Conservation (phyloP, 2,329 filamentous ascomycete species). For the Aspergillus chevalieri region DNA sequence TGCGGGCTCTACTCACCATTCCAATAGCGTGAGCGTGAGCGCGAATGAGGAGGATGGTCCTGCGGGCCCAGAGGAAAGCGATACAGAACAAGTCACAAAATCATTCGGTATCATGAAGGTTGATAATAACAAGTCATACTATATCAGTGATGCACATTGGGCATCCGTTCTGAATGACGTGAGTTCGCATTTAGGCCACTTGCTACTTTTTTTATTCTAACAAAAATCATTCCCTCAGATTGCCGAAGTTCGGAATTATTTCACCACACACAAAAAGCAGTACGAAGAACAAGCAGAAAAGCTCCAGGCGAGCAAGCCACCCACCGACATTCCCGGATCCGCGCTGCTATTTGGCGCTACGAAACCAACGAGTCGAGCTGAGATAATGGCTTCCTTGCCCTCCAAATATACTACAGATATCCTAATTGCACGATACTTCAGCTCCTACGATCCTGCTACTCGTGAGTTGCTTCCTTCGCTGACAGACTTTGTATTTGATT, state of each 20-base stretch:
- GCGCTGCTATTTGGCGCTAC: constrained; percentile 72
- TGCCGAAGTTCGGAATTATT: constrained; percentile 89
- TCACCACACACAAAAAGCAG: constrained; percentile 78
- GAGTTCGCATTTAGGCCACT: constrained; percentile 17
- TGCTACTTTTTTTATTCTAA: constrained; percentile 4
- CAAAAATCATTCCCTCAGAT: constrained; percentile 47
- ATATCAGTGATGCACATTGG: constrained; percentile 80
- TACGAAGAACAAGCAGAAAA: constrained; percentile 74
- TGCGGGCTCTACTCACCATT: constrained; percentile 32
- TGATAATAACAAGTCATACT: constrained; percentile 70
- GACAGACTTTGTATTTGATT: neutral
- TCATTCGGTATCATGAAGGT: constrained; percentile 80
- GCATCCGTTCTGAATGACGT: constrained; percentile 68
- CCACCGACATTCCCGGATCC: constrained; percentile 55
- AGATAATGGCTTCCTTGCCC: constrained; percentile 74
- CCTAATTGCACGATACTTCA: constrained; percentile 84
- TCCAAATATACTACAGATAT: constrained; percentile 76
- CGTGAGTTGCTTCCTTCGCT: constrained; percentile 38
- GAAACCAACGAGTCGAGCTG: constrained; percentile 63
- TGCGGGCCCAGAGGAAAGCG: constrained; percentile 57
- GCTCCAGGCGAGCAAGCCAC: constrained; percentile 61
- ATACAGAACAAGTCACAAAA: constrained; percentile 63
- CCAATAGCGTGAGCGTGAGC: constrained; percentile 33
- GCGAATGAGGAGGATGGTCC: constrained; percentile 51
- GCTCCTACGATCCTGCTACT: constrained; percentile 63